Base-by-base conservation (phyloP, 345 rosid genomes). In the Moringa oleifera region DNA sequence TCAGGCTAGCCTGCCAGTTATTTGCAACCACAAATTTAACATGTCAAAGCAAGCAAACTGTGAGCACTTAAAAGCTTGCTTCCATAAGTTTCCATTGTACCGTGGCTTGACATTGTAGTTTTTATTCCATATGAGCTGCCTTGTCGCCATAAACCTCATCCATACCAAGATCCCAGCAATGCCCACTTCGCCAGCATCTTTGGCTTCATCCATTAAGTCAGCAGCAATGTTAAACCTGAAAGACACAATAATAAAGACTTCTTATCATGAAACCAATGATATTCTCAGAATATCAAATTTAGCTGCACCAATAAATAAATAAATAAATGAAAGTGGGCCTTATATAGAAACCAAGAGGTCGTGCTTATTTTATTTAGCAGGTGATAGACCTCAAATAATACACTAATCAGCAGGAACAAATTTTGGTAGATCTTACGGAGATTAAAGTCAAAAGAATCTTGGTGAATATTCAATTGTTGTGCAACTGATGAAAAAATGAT, bases 141-240 rank as follows among this genome's bases (percentile, higher is more conserved):
- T 85, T 45, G 91, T 87, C 56, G 99, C 97, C 99, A 94, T 94
- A 79, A 90, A 94, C 81, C 99, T 85, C 96, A 90, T 86, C 99
- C 99, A 94, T 52, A 88, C 99, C 72, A 94, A 85, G 66, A 94
- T 82, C 67, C 89, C 99, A 11, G 95, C 91, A 49, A 94, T 68
- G 61, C 96, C 97, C 73, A 84, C 68, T 57, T 82, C 83, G 37
- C 96, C 97, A 56, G 86, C 81, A 77, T 74, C 57, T 81, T 80
- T 84, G 63, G 96, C 93, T 77, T 88, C 79, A 57, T 85, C 81
- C 55, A 87, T 74, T 71, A 94, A 81, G 77, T 94, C 97, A 60
- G 96, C 85, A 10, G 95, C 99, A 64, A 94, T 94, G 66, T 94
- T 94, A 80, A 94, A 94, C 73, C 99, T 94, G 68, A 49, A 59